Evolutionary conservation across 2,329 filamentous ascomycete genomes (phyloP), one percentile per base, ranked within the genome.

Genomic region (Aspergillus aculeatinus): DNA sequence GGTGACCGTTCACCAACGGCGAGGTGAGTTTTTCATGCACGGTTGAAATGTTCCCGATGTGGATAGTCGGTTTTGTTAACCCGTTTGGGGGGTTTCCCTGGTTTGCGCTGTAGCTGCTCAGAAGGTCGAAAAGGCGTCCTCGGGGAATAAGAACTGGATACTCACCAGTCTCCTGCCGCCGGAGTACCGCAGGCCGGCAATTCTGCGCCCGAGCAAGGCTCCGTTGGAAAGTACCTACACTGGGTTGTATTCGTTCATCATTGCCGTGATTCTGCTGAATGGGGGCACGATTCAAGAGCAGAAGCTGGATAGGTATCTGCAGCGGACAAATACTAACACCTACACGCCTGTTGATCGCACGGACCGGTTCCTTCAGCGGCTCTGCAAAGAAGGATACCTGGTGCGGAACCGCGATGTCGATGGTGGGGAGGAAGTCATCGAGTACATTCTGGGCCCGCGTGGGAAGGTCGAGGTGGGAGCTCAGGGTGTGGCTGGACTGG

Each of bases 311-410:
- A 85, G 91, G 11, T 89, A 91, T 67, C 82, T 98, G 10, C 79
- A 82, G 53, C 86, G 92, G 25, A 81, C 93, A 63, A 93, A 95
- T 62, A 87, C 90, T 3, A 87, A 92, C 57, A 83, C 86, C 39
- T 89, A 89, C 63, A 88, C 92, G 2, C 89, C 90, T 0, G 78
- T 88, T 59, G 89, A 91, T 48, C 90, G 86, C 69, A 96, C 91
- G 1, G 90, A 96, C 6, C 82, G 86, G 55, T 79, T 94, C 3
- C 78, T 98, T 12, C 85, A 88, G 66, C 85, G 85, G 55, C 88
- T 98, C 80, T 84, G 88, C 64, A 88, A 85, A 64, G 92, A 98
- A 57, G 90, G 90, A 0, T 99, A 99, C 71, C 79, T 99, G 2
- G 82, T 92, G 39, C 89, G 86, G 64, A 83, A 88, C 53, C 83